These are phyloP conservation scores for Ulvella scutata DNA, from an alignment of 139 green algal genomes.

Conservation along the genomic window DNA sequence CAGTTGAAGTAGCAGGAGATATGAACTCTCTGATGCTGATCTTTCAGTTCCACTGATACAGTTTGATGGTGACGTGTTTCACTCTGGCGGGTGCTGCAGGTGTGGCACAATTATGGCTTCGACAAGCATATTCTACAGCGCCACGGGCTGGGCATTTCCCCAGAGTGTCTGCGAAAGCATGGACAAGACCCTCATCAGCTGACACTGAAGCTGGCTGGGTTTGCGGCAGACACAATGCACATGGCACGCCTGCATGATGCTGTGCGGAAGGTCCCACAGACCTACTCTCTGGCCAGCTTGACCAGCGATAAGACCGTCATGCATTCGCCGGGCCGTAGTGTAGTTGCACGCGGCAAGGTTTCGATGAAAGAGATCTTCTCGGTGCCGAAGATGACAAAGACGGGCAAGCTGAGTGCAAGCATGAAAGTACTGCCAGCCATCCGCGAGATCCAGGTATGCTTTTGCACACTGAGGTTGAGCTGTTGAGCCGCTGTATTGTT, in stretches of 20 bases:
- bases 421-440: slow-evolving; percentile 13
- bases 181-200: neutral
- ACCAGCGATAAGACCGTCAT: slow-evolving; percentile 19
- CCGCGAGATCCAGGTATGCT: neutral
- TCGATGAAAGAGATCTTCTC: slow-evolving; percentile 88
- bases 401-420: slow-evolving; percentile 13
- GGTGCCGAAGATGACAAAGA: slow-evolving; percentile 26
- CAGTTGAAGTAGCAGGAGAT: too few relatives aligned
- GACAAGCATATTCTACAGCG: slow-evolving; percentile 88
- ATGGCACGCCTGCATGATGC: slow-evolving; percentile 90
- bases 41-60: too few relatives aligned
- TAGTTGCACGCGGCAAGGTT: slow-evolving; percentile 31
- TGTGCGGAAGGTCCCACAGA: slow-evolving; percentile 31
- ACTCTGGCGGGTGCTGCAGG: slow-evolving; percentile 21
- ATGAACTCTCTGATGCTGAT: too few relatives aligned
- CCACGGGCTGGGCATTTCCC: slow-evolving; percentile 23
- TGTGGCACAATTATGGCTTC: slow-evolving; percentile 99
- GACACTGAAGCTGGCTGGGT: slow-evolving; percentile 36
- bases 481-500: too few relatives aligned
- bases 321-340: neutral
- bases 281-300: slow-evolving; percentile 65
- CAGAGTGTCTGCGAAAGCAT: neutral
- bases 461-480: too few relatives aligned
- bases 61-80: too few relatives aligned
- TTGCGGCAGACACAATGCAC: slow-evolving; percentile 92